Evolutionary conservation across 441 rosid genomes (phyloP).

Genomic region (Daphne laureola): DNA sequence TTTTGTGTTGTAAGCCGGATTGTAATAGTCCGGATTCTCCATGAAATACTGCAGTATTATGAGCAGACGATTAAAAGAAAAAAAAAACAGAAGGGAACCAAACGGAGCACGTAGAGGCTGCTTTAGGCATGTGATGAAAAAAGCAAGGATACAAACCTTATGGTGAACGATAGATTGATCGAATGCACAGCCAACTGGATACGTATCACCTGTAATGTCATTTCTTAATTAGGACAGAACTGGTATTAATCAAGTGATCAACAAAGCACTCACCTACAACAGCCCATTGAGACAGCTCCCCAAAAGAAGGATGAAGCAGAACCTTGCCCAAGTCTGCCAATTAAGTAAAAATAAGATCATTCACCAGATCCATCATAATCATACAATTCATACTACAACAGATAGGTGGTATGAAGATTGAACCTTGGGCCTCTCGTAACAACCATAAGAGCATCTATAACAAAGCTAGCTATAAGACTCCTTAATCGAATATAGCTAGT

Average conservation of each 20-base stretch:
- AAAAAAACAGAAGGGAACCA: neutral
- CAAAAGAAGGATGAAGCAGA: constrained; percentile 62
- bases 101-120: too few species aligned
- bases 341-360: neutral
- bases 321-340: constrained; percentile 78
- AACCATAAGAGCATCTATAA: too few species aligned
- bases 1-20: constrained; percentile 58
- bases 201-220: constrained; percentile 58
- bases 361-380: constrained; percentile 2
- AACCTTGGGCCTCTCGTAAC: too few species aligned
- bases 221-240: neutral
- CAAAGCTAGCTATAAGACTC: too few species aligned
- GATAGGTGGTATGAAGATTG: too few species aligned
- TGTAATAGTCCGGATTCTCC: constrained; percentile 61
- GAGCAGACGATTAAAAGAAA: neutral
- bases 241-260: too few species aligned
- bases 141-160: constrained; percentile 31
- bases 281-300: constrained; percentile 94
- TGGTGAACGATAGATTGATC: constrained; percentile 70
- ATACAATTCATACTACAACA: neutral
- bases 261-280: constrained; percentile 61
- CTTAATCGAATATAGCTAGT: too few species aligned
- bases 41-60: constrained; percentile 44
- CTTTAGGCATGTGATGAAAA: too few species aligned
- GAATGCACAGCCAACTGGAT: constrained; percentile 83